Conservation (phyloP, 2,329 filamentous ascomycete species). For the Xylaria sp. region DNA sequence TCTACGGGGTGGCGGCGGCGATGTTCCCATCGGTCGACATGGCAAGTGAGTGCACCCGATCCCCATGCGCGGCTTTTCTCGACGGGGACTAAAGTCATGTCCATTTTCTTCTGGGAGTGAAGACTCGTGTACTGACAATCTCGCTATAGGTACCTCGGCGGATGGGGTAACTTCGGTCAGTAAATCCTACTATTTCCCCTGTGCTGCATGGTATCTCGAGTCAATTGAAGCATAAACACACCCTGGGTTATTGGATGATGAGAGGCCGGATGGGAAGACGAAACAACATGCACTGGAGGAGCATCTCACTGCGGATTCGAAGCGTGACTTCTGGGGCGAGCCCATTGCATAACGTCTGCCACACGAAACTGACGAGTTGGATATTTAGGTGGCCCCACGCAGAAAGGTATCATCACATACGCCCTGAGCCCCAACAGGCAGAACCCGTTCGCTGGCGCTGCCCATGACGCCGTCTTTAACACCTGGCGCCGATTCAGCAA, state of each 20-base stretch:
- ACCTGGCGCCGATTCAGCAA: conserved; percentile 82
- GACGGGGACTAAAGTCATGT: neutral
- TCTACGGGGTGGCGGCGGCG: conserved; percentile 50
- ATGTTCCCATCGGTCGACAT: conserved; percentile 50
- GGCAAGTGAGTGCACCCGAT: conserved; percentile 48
- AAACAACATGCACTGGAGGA: neutral
- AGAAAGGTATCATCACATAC: conserved; percentile 73
- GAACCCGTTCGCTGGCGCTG: conserved; percentile 79
- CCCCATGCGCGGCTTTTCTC: conserved; percentile 44
- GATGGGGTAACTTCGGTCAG: conserved; percentile 79
- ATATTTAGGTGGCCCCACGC: conserved; percentile 59
- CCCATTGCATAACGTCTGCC: neutral
- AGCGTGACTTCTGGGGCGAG: neutral
- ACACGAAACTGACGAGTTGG: conserved; percentile 34
- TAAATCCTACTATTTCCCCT: conserved; percentile 35
- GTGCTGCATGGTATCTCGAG: neutral
- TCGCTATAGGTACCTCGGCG: conserved; percentile 69
- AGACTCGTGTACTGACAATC: conserved; percentile 33
- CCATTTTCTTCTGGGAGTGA: neutral
- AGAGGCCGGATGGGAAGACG: neutral
- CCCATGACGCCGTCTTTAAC: conserved; percentile 92
- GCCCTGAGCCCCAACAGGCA: conserved; percentile 86
- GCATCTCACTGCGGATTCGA: neutral
- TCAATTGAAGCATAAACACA: conserved; percentile 3
- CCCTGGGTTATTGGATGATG: neutral